A percentile compares a stretch with the other conserved stretches of the same genome.
Evolutionary conservation across 1,284 basidiomycete genomes (phyloP).

Genomic region (Cerioporus squamosus): DNA sequence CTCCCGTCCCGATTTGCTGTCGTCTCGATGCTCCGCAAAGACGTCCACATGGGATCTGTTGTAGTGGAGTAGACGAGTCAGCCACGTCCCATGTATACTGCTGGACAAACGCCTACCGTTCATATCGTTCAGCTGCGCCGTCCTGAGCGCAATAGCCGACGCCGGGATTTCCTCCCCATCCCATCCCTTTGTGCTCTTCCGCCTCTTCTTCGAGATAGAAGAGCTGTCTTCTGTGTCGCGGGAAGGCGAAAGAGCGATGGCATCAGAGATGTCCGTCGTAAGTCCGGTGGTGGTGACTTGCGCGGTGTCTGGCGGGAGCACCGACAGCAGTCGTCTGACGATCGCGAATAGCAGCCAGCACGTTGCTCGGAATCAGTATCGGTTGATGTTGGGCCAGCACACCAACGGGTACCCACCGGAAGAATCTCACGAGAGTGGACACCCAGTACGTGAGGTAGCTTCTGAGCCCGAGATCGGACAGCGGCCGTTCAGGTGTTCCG

Average conservation of each 20-base stretch:
- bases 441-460: slow-evolving; percentile 96
- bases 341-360: background rate
- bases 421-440: slow-evolving; percentile 81
- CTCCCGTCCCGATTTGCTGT: slow-evolving; percentile 64
- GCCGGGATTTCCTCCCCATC: slow-evolving; percentile 53
- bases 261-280: slow-evolving; percentile 43
- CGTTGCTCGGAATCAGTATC: background rate
- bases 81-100: too few species aligned
- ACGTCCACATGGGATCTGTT: slow-evolving; percentile 42
- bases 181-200: slow-evolving; percentile 66
- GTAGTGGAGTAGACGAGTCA: background rate
- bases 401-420: slow-evolving; percentile 51
- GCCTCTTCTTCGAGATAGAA: slow-evolving; percentile 40
- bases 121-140: slow-evolving; percentile 28
- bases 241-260: slow-evolving; percentile 38
- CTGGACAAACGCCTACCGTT: slow-evolving; percentile 14
- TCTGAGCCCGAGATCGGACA: slow-evolving; percentile 91
- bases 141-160: slow-evolving; percentile 18
- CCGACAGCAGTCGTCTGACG: slow-evolving; percentile 58
- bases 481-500: slow-evolving; percentile 93
- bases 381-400: background rate
- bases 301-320: slow-evolving; percentile 55
- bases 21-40: slow-evolving; percentile 60
- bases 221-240: slow-evolving; percentile 41
- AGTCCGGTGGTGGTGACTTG: slow-evolving; percentile 46